Percentiles rank a stretch among this genome's conserved stretches.
Conservation (phyloP, 305 asterid genomes). For the Fraxinus floribunda region DNA sequence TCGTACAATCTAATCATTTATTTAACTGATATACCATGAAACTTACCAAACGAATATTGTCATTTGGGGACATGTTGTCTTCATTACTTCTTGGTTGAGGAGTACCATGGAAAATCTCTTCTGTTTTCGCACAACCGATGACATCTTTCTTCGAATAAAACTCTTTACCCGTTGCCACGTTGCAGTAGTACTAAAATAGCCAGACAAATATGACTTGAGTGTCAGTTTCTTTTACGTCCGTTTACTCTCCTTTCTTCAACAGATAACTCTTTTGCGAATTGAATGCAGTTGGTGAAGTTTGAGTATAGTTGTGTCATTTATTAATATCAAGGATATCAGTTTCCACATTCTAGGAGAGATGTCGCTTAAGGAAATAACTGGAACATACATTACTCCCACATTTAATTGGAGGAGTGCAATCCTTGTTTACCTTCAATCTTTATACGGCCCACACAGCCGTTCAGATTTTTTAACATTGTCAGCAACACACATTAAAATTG, state of each 20-base stretch:
- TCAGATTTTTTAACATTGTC: slow-evolving; percentile 13
- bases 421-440: slow-evolving; percentile 6
- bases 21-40: slow-evolving; percentile 10
- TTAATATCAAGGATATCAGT: background rate
- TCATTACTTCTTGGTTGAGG: slow-evolving; percentile 20
- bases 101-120: slow-evolving; percentile 28
- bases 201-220: slow-evolving; percentile 17
- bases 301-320: background rate
- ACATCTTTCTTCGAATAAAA: slow-evolving; percentile 54
- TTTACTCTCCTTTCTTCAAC: background rate
- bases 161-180: slow-evolving; percentile 45
- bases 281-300: background rate
- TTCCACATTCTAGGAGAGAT: background rate
- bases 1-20: background rate
- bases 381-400: slow-evolving; percentile 3
- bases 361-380: background rate
- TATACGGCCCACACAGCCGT: background rate
- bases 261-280: slow-evolving; percentile 6
- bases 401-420: background rate
- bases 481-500: background rate
- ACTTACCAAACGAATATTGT: slow-evolving; percentile 41
- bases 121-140: slow-evolving; percentile 24
- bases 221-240: slow-evolving; percentile 1
- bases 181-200: slow-evolving; percentile 51
- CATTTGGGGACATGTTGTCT: slow-evolving; percentile 31